Evolutionary conservation across 2,329 filamentous ascomycete species (phyloP).

Genomic region (Fusarium aywerte): DNA sequence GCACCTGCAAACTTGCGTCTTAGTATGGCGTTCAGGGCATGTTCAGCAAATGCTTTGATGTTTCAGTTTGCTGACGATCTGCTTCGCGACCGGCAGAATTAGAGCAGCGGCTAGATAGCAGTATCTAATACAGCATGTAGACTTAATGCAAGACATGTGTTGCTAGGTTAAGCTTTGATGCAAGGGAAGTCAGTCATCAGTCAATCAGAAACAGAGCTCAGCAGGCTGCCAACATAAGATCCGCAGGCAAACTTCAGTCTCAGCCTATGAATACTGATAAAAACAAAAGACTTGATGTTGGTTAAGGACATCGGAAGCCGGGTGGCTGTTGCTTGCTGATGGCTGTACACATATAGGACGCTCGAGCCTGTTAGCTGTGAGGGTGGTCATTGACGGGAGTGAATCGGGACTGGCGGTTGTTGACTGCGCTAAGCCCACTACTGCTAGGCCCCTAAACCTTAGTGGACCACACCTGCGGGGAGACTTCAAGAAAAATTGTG

Average conservation of each 20-base stretch:
- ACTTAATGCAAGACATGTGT: constrained; percentile 7
- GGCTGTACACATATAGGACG: constrained; percentile 8
- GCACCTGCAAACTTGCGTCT: constrained; percentile 38
- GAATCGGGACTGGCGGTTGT: constrained; percentile 1
- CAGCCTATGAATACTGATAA: constrained; percentile 1
- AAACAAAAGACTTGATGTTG: background rate
- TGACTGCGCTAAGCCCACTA: constrained; percentile 31
- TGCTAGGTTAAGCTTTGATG: background rate
- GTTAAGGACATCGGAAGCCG: constrained; percentile 33
- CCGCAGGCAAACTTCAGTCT: background rate
- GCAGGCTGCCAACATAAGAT: background rate
- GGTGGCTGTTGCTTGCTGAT: constrained; percentile 23
- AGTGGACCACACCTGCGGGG: constrained; percentile 40
- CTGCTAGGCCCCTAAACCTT: constrained; percentile 23
- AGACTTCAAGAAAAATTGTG: constrained; percentile 49
- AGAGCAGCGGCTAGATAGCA: constrained; percentile 19
- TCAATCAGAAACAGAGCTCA: background rate
- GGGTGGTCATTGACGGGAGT: constrained; percentile 13
- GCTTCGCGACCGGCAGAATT: constrained; percentile 11
- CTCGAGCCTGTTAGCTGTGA: constrained; percentile 8
- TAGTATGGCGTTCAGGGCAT: constrained; percentile 42
- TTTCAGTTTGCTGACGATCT: constrained; percentile 4
- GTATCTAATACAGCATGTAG: constrained; percentile 26
- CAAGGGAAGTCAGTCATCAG: background rate
- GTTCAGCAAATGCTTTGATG: constrained; percentile 22